Percentiles rank a stretch among this genome's conserved stretches.
These are phyloP conservation scores for Chrysanthemum makinoi DNA, from an alignment of 129 eudicot genomes.

Conservation along the genomic window DNA sequence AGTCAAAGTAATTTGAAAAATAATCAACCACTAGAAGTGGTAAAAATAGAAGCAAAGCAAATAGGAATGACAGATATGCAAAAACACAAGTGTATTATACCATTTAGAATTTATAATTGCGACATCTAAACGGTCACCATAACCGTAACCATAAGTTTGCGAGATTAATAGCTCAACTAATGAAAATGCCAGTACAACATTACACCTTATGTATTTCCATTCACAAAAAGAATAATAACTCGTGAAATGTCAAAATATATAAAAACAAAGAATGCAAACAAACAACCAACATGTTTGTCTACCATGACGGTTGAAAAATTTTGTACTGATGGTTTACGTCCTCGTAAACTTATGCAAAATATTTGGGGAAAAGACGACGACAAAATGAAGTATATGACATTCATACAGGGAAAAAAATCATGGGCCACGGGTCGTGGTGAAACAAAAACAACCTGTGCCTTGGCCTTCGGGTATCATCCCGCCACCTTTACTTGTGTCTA, in stretches of 20 bases:
- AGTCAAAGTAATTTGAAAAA: too few relatives aligned
- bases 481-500: constrained; percentile 89
- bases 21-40: too few relatives aligned
- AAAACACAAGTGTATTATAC: too few relatives aligned
- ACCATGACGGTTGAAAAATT: constrained; percentile 31
- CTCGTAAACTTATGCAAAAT: constrained; percentile 38
- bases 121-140: too few relatives aligned
- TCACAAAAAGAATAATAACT: not conserved
- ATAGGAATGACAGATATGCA: too few relatives aligned
- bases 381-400: constrained; percentile 13
- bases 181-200: not conserved
- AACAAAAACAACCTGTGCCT: constrained; percentile 70
- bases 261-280: constrained; percentile 8
- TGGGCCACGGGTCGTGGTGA: constrained; percentile 63
- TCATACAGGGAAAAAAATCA: constrained; percentile 23
- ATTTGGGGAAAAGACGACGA: not conserved
- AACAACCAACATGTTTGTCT: constrained; percentile 22
- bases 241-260: not conserved
- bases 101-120: too few relatives aligned
- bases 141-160: too few relatives aligned
- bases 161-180: too few relatives aligned
- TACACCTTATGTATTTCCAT: constrained; percentile 3
- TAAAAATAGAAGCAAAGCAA: too few relatives aligned
- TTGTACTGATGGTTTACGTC: constrained; percentile 25
- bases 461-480: constrained; percentile 93